Evolutionary conservation across 1,284 basidiomycete species (phyloP).

Genomic region (Marasmius fiardii): DNA sequence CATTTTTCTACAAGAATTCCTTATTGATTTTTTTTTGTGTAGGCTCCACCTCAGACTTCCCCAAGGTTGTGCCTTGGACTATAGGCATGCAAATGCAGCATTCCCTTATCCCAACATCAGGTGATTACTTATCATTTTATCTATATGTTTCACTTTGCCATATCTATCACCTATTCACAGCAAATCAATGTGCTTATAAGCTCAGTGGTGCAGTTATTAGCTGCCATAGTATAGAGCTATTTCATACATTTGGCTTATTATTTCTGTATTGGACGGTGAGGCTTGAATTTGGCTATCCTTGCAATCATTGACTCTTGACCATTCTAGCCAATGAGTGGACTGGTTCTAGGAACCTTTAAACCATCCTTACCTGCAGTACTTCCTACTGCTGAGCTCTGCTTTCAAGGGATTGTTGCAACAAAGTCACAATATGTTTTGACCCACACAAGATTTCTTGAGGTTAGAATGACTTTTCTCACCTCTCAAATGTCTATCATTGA

Average conservation of each 20-base stretch:
- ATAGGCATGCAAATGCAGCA: conserved; percentile 2
- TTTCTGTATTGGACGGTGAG: conserved; percentile 9
- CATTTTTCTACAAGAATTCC: background rate
- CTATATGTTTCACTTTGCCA: background rate
- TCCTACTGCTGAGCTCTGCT: conserved; percentile 4
- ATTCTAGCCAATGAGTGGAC: conserved; percentile 1
- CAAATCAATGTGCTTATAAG: background rate
- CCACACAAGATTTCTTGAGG: conserved; percentile 7
- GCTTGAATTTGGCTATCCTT: background rate
- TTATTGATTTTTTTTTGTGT: background rate
- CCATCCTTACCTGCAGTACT: conserved; percentile 3
- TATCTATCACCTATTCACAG: background rate
- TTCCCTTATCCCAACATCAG: background rate
- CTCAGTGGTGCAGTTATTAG: background rate
- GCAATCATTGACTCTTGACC: background rate
- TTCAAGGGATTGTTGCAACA: background rate
- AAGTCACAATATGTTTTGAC: background rate
- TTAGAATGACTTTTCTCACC: too few species aligned
- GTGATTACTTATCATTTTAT: background rate
- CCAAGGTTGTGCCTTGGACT: conserved; percentile 15
- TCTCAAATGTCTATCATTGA: too few species aligned
- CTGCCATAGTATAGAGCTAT: conserved; percentile 1
- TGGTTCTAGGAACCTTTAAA: conserved; percentile 1
- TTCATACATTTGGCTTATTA: background rate
- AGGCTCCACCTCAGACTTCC: conserved; percentile 16